phyloP scores from a whole-genome alignment of 805 yeast genomes.

The Saturnispora ahearnii region DNA sequence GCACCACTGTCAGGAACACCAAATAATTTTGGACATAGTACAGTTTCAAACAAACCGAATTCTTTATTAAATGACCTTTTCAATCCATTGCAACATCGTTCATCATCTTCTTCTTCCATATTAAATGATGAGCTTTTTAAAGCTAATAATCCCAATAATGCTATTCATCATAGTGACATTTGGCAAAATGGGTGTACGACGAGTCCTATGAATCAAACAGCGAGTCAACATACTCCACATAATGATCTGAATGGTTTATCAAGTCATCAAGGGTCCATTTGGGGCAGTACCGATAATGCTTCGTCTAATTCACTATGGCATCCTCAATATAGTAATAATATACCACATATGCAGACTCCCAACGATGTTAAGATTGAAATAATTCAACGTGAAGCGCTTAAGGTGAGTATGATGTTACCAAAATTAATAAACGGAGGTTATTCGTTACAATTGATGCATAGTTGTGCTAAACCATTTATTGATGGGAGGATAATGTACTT shows the following conservation, averaged over 20 bases:
- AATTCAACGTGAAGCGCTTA: slow-evolving; percentile 34
- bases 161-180: background rate
- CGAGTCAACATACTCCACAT: background rate
- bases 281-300: background rate
- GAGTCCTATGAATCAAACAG: background rate
- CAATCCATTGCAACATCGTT: background rate
- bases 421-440: slow-evolving; percentile 11
- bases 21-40: too few relatives aligned
- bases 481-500: slow-evolving; percentile 30
- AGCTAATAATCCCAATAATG: background rate
- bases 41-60: background rate
- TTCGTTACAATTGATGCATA: slow-evolving; percentile 20
- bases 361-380: background rate
- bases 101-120: background rate
- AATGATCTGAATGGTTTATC: background rate
- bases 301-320: background rate
- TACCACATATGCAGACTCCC: background rate
- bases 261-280: slow-evolving; percentile 3
- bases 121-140: background rate
- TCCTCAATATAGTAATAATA: background rate
- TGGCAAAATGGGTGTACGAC: background rate
- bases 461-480: slow-evolving; percentile 29
- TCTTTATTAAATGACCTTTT: slow-evolving; percentile 2
- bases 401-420: slow-evolving; percentile 32
- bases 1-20: background rate